Evolutionary conservation across 2,329 filamentous ascomycete species (phyloP).

Genomic region (Escovopsis sp.): DNA sequence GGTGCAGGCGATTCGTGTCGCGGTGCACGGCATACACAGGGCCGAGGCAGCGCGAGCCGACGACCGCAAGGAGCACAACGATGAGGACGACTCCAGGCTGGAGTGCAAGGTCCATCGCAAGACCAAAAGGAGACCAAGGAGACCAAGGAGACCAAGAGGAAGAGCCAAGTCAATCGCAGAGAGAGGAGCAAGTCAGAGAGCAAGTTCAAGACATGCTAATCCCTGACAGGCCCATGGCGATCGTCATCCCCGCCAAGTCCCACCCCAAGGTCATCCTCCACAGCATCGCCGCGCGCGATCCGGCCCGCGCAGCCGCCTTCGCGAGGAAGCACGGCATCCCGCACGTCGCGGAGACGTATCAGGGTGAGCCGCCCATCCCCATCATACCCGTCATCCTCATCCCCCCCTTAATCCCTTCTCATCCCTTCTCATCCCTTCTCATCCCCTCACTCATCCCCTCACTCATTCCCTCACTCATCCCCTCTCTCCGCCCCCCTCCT

Average conservation of each 20-base stretch:
- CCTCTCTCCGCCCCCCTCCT: too few species aligned
- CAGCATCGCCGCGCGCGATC: constrained; percentile 36
- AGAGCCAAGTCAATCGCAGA: background rate
- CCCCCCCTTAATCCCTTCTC: constrained; percentile 29
- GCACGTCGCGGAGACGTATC: constrained; percentile 31
- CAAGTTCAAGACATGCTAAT: too few species aligned
- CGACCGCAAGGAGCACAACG: too few species aligned
- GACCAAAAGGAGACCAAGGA: background rate
- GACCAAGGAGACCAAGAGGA: background rate
- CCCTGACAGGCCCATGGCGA: constrained; percentile 21
- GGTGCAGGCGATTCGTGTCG: too few species aligned
- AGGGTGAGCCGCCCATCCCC: constrained; percentile 17
- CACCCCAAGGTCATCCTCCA: constrained; percentile 38
- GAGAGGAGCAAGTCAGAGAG: too few species aligned
- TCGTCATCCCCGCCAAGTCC: constrained; percentile 33
- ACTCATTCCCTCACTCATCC: too few species aligned
- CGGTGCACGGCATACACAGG: too few species aligned
- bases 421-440: constrained; percentile 36
- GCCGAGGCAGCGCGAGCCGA: too few species aligned
- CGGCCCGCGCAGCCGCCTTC: constrained; percentile 28
- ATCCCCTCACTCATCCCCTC: too few species aligned
- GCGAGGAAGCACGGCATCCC: constrained; percentile 36
- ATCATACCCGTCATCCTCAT: constrained; percentile 12
- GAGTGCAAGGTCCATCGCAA: too few species aligned
- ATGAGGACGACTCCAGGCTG: too few species aligned